Evolutionary conservation across 129 eudicot genomes (phyloP), one percentile per base, ranked within the genome.

Genomic region (Lactuca saligna): DNA sequence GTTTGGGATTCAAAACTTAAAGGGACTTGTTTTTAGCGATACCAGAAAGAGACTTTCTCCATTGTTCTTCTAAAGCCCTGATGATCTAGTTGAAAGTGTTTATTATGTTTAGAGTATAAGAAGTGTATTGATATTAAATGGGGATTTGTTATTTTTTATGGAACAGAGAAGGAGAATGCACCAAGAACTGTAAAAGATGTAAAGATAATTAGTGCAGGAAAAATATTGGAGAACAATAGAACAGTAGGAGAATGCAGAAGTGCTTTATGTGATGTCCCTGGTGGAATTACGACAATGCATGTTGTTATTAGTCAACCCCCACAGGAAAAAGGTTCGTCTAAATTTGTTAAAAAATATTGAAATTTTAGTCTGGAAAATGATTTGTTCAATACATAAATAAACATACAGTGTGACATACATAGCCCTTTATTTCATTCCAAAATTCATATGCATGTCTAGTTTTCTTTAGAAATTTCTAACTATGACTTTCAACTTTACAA

Each of bases 251-350:
- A 90, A 72, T 90, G 94, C 85, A 86, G 80, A 65, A 86, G 79
- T 75, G 87, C 88, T 2, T 64, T 90, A 72, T 90, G 85, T 74
- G 97, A 90, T 78, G 71, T 87, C 38, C 91, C 97, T 39, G 97
- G 90, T 57, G 95, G 88, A 67, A 85, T 90, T 69, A 84, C 85
- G 53, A 89, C 97, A 65, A 90, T 90, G 97, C 97, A 90, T 66
- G 97, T 90, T 8, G 83, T 90, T 29, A 87, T 90, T 76, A 90
- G 85, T 54, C 91, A 84, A 61, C 88, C 88, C 7, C 66, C 83
- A 16, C 76, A 54, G 62, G 97, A 86, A 58, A 86, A 84, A 81
- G 93, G 94, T 87, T 69, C 61, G 8, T 17, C 15, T 42, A 15
- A 33, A 8, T 6, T 17, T 46, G 35, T 17, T 10, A 41, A 54